A percentile compares a stretch with the other conserved stretches of the same genome.
phyloP scores from a whole-genome alignment of 2,329 filamentous ascomycete genomes.

The Sporothrix globosa region DNA sequence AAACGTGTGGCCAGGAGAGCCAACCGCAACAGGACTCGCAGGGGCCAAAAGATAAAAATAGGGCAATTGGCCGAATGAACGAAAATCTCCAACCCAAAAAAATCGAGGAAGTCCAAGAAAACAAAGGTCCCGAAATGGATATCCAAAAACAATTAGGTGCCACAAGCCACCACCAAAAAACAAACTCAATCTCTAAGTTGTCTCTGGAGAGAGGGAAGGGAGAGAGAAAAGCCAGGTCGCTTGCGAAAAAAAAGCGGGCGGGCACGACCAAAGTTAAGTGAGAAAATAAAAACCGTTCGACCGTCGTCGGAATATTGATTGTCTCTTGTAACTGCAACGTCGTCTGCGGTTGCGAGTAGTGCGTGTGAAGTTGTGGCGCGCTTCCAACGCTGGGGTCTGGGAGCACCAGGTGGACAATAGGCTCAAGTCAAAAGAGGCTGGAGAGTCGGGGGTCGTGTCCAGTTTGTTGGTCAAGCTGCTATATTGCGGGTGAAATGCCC shows the following conservation, averaged over 20 bases:
- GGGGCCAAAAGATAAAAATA: conserved; percentile 27
- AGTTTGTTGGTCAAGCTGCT: conserved; percentile 19
- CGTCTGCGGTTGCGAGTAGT: conserved; percentile 19
- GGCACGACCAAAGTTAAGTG: conserved; percentile 22
- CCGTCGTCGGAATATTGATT: conserved; percentile 18
- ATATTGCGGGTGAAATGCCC: conserved; percentile 26
- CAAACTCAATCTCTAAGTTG: conserved; percentile 1
- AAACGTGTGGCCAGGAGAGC: conserved; percentile 27
- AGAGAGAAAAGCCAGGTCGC: conserved; percentile 1
- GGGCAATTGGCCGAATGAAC: conserved; percentile 24
- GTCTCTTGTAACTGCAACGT: conserved; percentile 16
- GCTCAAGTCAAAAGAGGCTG: conserved; percentile 23
- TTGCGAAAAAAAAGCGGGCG: background rate
- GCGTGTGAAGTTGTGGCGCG: conserved; percentile 15
- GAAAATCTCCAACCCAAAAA: conserved; percentile 14
- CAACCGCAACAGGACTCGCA: conserved; percentile 15
- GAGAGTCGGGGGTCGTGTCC: conserved; percentile 12
- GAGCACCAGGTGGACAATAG: conserved; percentile 15
- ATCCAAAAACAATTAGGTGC: conserved; percentile 21
- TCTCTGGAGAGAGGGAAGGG: background rate
- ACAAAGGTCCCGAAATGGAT: conserved; percentile 7
- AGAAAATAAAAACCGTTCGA: conserved; percentile 15
- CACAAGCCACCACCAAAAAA: conserved; percentile 10
- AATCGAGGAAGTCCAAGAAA: conserved; percentile 3
- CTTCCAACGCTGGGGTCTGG: conserved; percentile 10